These are phyloP conservation scores for Leucocoprinus gongylophorus DNA, from an alignment of 1,284 basidiomycete genomes.

Conservation along the genomic window DNA sequence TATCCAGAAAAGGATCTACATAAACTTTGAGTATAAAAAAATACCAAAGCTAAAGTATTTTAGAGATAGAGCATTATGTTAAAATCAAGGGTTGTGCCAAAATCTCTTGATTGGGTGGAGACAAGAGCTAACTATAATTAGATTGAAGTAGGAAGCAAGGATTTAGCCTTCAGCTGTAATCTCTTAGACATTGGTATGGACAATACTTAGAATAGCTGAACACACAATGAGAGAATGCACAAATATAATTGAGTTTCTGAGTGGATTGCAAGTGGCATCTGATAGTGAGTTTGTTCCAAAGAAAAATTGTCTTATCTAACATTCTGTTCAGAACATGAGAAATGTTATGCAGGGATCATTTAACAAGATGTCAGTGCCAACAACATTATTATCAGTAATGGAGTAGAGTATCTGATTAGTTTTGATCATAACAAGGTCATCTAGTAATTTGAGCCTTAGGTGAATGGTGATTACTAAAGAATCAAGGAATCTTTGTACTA, in stretches of 20 bases:
- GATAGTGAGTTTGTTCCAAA: background rate
- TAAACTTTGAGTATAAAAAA: background rate
- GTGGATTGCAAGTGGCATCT: background rate
- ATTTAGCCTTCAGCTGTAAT: background rate
- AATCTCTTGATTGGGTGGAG: no score
- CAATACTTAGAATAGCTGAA: background rate
- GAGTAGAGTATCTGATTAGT: background rate
- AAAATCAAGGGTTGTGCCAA: no score
- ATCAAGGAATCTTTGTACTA: background rate
- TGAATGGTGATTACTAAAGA: background rate
- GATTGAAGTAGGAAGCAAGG: no score
- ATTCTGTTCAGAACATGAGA: background rate
- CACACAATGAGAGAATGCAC: no score
- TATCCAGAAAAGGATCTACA: background rate
- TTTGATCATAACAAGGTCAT: slow-evolving; percentile 1
- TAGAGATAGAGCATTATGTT: no score
- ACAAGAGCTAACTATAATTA: no score
- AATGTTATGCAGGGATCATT: background rate
- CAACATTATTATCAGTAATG: background rate
- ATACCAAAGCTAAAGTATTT: no score
- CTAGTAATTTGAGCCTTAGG: background rate
- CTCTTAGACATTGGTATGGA: background rate
- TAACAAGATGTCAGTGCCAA: no score
- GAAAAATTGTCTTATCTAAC: background rate
- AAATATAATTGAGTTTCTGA: background rate